Evolutionary conservation across 805 yeast genomes (phyloP).

Genomic region (Lipomyces spencermartinsiae): DNA sequence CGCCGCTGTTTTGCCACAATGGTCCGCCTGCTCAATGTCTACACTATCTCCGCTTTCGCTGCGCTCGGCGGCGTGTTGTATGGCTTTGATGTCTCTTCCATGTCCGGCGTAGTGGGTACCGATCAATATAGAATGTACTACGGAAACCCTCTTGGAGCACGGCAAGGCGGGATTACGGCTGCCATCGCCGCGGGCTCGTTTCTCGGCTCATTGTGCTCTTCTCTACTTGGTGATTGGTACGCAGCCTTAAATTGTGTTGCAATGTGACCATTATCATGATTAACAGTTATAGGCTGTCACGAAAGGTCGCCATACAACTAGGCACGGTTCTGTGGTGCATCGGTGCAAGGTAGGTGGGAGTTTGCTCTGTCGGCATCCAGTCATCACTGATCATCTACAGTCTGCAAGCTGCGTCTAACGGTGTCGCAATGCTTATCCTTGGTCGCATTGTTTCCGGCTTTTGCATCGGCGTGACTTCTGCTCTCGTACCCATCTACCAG

Average conservation of each 20-base stretch:
- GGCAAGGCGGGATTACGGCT: slow-evolving; percentile 68
- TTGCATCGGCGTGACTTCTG: slow-evolving; percentile 62
- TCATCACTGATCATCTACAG: neutral
- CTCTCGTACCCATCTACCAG: slow-evolving; percentile 54
- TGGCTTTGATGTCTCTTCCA: slow-evolving; percentile 72
- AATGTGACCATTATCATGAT: neutral
- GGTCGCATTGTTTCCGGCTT: slow-evolving; percentile 60
- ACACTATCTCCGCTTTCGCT: slow-evolving; percentile 45
- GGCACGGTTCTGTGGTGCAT: slow-evolving; percentile 36
- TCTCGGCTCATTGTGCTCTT: slow-evolving; percentile 60
- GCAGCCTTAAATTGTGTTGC: neutral
- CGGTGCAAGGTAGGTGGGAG: slow-evolving; percentile 38
- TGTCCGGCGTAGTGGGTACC: slow-evolving; percentile 62
- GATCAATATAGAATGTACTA: slow-evolving; percentile 56
- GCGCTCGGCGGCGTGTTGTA: slow-evolving; percentile 66
- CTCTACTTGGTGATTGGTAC: slow-evolving; percentile 48
- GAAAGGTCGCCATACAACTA: slow-evolving; percentile 36
- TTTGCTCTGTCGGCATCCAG: neutral
- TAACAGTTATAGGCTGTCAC: slow-evolving; percentile 23
- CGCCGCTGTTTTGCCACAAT: neutral
- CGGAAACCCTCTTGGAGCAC: slow-evolving; percentile 55
- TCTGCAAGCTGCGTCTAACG: slow-evolving; percentile 44
- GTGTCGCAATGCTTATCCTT: slow-evolving; percentile 47
- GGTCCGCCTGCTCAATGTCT: neutral
- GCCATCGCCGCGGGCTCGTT: slow-evolving; percentile 70